Evolutionary conservation across 257 asterid species (phyloP), one percentile per base, ranked within the genome.

Genomic region (Solanum ossicruentum): DNA sequence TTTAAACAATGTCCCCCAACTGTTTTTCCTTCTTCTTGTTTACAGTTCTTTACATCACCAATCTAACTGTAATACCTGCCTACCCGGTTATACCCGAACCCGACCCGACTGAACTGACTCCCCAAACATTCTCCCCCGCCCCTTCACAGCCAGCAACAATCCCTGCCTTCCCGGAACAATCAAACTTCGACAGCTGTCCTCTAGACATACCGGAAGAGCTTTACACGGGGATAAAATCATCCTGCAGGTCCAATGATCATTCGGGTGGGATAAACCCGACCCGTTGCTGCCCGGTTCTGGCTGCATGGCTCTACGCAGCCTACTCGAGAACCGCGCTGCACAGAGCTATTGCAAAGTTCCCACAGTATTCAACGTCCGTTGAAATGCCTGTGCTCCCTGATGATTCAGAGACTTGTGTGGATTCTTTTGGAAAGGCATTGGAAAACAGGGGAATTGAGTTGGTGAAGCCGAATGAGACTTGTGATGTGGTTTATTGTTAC

Each of bases 271-370:
- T 52, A 26, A 96, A 95, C 92, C 92, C 98, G 52, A 91, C 98
- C 92, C 92, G 93, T 1, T 96, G 99, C 85, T 96, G 99, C 82
- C 99, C 98, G 11, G 99, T 96, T 0, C 95, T 96, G 13, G 99
- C 99, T 1, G 98, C 98, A 4, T 96, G 99, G 99, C 97, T 96
- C 18, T 95, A 93, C 88, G 97, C 99, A 0, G 98, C 99, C 4
- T 97, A 96, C 88, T 97, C 99, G 4, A 86, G 95, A 45, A 91
- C 97, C 54, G 98, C 97, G 10, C 90, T 95, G 1, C 49, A 52
- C 28, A 78, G 41, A 52, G 82, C 82, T 47, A 52, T 78, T 23
- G 49, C 82, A 92, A 92, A 87, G 87, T 93, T 3, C 78, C 82
- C 28, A 1, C 88, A 45, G 87, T 90, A 93, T 8, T 88, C 95